These are phyloP conservation scores for Aspergillus ustus DNA, from an alignment of 2,329 filamentous ascomycete genomes.

Conservation along the genomic window DNA sequence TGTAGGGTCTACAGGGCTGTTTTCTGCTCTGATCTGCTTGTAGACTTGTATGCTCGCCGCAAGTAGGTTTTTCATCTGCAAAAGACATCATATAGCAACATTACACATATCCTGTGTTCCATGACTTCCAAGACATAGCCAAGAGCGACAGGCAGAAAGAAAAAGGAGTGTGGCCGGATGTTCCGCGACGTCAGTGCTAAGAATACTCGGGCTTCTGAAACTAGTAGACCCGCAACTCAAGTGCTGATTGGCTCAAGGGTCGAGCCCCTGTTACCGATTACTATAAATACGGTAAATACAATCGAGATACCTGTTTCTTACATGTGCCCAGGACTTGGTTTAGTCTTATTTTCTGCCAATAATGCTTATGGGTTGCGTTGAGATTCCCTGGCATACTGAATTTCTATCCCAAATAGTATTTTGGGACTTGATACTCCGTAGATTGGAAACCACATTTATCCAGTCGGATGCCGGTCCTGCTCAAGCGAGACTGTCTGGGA, in stretches of 20 bases:
- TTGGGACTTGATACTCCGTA: neutral
- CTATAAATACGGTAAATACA: conserved; percentile 3
- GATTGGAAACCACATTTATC: neutral
- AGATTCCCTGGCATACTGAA: neutral
- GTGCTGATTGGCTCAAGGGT: neutral
- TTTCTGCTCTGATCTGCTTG: neutral
- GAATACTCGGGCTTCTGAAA: conserved; percentile 14
- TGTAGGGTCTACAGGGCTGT: neutral
- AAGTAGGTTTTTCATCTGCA: neutral
- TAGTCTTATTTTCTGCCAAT: conserved; percentile 21
- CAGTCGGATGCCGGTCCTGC: neutral
- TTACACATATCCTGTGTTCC: neutral
- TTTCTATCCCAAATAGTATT: neutral
- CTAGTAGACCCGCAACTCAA: neutral
- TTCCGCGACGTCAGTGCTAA: conserved; percentile 1
- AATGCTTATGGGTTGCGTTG: conserved; percentile 17
- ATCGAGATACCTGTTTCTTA: neutral
- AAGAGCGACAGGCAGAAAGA: neutral
- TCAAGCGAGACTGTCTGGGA: neutral
- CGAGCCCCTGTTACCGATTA: neutral
- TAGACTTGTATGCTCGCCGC: neutral
- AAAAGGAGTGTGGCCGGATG: neutral
- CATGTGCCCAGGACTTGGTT: conserved; percentile 8
- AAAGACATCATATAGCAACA: neutral
- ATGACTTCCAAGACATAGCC: neutral